Percentiles rank a stretch among this genome's conserved stretches.
phyloP scores from a whole-genome alignment of 495 filamentous ascomycete genomes.

The Baudoinia panamericana region DNA sequence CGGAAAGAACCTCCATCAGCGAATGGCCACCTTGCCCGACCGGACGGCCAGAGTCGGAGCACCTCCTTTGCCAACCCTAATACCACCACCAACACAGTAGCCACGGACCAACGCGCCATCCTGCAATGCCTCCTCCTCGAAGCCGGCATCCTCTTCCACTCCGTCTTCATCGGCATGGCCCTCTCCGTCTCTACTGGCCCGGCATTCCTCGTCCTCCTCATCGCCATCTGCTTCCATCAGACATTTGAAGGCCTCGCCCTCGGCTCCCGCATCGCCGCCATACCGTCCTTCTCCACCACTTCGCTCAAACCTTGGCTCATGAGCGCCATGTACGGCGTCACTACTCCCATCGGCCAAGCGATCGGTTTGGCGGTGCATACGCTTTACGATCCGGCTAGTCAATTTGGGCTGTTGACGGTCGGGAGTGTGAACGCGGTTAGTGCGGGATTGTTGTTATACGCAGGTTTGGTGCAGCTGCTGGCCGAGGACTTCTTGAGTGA shows the following conservation, averaged over 20 bases:
- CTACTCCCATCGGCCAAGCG: slow-evolving; percentile 82
- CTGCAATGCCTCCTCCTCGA: slow-evolving; percentile 34
- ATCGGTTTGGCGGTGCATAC: slow-evolving; percentile 71
- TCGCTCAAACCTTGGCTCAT: slow-evolving; percentile 69
- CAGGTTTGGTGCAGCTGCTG: slow-evolving; percentile 78
- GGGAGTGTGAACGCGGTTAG: slow-evolving; percentile 88
- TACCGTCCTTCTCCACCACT: slow-evolving; percentile 20
- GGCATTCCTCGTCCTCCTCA: slow-evolving; percentile 51
- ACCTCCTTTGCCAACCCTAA: slow-evolving; percentile 1
- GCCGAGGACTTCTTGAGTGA: slow-evolving; percentile 90
- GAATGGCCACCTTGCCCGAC: slow-evolving; percentile 8
- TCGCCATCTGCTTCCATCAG: slow-evolving; percentile 58
- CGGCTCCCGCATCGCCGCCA: slow-evolving; percentile 42
- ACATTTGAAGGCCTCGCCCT: slow-evolving; percentile 60
- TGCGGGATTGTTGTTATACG: slow-evolving; percentile 75
- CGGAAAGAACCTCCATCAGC: slow-evolving; percentile 10
- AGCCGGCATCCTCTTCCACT: slow-evolving; percentile 42
- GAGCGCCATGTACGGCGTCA: slow-evolving; percentile 81
- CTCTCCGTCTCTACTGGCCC: slow-evolving; percentile 48
- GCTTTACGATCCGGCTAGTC: slow-evolving; percentile 70
- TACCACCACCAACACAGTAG: slow-evolving; percentile 1
- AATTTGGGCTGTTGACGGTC: slow-evolving; percentile 76
- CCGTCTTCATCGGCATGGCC: slow-evolving; percentile 56
- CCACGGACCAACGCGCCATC: slow-evolving; percentile 25
- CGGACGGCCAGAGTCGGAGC: too few species aligned